Percentiles rank a stretch among this genome's conserved stretches.
phyloP scores from a whole-genome alignment of 2,329 filamentous ascomycete species.

The Penicillium sclerotiorum region DNA sequence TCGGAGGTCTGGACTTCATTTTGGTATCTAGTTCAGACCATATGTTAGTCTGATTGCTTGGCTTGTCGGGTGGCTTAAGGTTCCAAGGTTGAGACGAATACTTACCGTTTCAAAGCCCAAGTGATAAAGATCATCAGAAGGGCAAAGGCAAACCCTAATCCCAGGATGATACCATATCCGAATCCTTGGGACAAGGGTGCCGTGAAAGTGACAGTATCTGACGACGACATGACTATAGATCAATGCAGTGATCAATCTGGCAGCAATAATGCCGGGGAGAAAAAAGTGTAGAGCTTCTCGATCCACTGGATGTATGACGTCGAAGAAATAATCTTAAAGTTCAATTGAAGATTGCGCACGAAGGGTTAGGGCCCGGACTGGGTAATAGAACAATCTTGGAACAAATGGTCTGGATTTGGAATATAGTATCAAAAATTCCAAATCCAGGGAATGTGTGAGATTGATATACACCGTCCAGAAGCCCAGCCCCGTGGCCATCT shows the following conservation, averaged over 20 bases:
- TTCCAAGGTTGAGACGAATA: background rate
- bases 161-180: constrained; percentile 76
- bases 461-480: constrained; percentile 10
- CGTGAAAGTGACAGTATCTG: constrained; percentile 30
- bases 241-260: constrained; percentile 1
- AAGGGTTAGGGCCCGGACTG: no score
- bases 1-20: constrained; percentile 82
- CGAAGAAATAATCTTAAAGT: background rate
- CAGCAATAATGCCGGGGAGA: background rate
- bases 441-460: no score
- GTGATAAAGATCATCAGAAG: constrained; percentile 75
- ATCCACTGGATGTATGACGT: constrained; percentile 4
- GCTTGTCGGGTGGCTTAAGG: no score
- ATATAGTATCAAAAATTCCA: no score
- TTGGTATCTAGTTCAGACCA: constrained; percentile 55
- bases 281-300: background rate
- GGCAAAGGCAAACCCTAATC: constrained; percentile 72
- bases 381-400: background rate
- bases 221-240: constrained; percentile 24
- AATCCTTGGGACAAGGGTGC: constrained; percentile 58
- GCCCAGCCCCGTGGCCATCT: constrained; percentile 10
- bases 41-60: no score
- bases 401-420: background rate
- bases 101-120: constrained; percentile 65
- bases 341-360: constrained; percentile 8